Conservation (phyloP, 331 rosid genomes). For the Malus hybrid region DNA sequence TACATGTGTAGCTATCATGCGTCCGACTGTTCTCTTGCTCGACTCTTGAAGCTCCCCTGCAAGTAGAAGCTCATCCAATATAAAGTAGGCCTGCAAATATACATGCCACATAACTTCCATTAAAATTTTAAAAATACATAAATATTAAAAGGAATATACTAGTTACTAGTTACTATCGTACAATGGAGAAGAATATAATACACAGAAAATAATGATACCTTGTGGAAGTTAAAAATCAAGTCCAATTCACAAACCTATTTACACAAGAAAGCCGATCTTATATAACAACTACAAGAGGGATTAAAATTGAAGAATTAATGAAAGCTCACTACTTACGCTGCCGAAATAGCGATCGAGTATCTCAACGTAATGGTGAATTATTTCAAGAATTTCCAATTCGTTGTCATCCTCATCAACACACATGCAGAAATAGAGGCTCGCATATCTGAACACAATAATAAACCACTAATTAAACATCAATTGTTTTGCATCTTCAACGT, state of each 20-base stretch:
- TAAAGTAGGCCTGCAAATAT: background rate
- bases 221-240: constrained; percentile 8
- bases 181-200: no score
- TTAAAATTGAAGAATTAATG: background rate
- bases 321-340: background rate
- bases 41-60: constrained; percentile 16
- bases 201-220: background rate
- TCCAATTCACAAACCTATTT: constrained; percentile 8
- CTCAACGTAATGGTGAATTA: constrained; percentile 13
- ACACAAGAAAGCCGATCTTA: background rate
- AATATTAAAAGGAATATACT: background rate
- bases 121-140: background rate
- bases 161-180: no score
- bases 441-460: background rate
- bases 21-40: constrained; percentile 2
- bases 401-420: constrained; percentile 1
- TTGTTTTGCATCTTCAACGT: no score
- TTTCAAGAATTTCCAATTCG: constrained; percentile 8
- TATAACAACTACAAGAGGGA: background rate
- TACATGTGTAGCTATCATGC: constrained; percentile 9
- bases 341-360: constrained; percentile 2
- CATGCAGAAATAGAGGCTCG: constrained; percentile 7
- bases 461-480: background rate
- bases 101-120: background rate
- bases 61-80: constrained; percentile 8